Base-by-base conservation (phyloP, 441 rosid genomes). In the Isatis lusitanica region DNA sequence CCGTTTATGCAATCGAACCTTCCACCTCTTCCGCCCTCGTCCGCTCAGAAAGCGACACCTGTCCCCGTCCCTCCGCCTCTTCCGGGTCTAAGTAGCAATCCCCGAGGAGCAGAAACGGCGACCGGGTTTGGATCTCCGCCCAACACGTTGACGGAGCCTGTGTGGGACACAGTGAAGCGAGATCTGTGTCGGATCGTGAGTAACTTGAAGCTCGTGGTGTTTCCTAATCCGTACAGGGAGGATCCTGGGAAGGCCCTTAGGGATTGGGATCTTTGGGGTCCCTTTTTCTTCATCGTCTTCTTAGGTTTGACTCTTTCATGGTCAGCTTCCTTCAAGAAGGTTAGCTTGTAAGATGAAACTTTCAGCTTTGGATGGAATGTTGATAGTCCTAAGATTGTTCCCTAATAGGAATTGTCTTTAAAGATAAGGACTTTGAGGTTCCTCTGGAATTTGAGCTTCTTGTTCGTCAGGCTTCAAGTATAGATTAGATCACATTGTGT, bases 251-350 rank as follows among this genome's bases (percentile, higher is more conserved):
- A 90, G 82, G 96, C 97, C 0, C 77, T 92, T 70, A 80, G 96
- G 74, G 98, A 92, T 83, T 94, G 97, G 99, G 99, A 92, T 87
- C 89, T 94, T 0, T 92, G 98, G 96, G 96, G 99, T 0, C 99
- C 97, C 0, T 92, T 92, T 70, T 94, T 94, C 88, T 92, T 92
- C 71, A 89, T 94, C 33, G 97, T 94, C 43, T 92, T 92, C 71
- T 73, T 90, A 52, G 98, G 98, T 0, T 96, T 94, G 48, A 70
- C 84, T 56, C 96, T 94, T 17, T 94, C 99, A 0, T 94, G 93
- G 91, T 79, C 93, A 86, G 28, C 80, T 95, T 28, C 70, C 73
- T 10, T 89, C 8, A 86, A 87, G 80, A 94, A 94, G 97, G 97
- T 26, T 26, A 26, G 28, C 28, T 26, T 26, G 2, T 26, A 0